These are phyloP conservation scores for Alternaria sp. DNA, from an alignment of 2,329 filamentous ascomycete species.

Conservation along the genomic window DNA sequence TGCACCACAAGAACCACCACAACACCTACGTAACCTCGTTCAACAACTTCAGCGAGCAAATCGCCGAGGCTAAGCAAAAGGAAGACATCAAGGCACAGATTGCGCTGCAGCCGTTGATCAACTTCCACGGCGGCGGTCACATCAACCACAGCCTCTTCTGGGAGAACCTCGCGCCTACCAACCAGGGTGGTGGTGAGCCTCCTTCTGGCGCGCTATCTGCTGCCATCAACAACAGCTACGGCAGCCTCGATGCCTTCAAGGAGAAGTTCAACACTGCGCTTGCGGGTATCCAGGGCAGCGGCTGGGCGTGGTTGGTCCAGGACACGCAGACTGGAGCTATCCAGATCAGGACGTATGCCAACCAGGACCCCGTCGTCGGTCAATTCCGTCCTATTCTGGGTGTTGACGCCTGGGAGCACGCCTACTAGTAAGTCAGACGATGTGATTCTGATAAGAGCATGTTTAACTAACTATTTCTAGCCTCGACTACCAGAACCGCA, in stretches of 20 bases:
- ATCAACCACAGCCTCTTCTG: slow-evolving; percentile 75
- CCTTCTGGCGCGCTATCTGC: slow-evolving; percentile 66
- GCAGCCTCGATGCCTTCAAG: slow-evolving; percentile 67
- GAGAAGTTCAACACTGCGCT: slow-evolving; percentile 70
- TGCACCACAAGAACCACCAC: slow-evolving; percentile 95
- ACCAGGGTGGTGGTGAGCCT: slow-evolving; percentile 72
- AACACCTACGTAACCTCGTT: slow-evolving; percentile 91
- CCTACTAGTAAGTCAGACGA: slow-evolving; percentile 51
- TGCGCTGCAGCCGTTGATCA: slow-evolving; percentile 66
- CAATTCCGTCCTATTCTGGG: slow-evolving; percentile 84
- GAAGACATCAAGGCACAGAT: slow-evolving; percentile 65
- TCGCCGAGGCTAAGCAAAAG: slow-evolving; percentile 65
- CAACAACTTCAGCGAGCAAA: slow-evolving; percentile 80
- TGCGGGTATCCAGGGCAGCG: slow-evolving; percentile 71
- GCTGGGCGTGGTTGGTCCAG: slow-evolving; percentile 71
- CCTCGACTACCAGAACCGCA: slow-evolving; percentile 95
- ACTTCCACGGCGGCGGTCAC: slow-evolving; percentile 74
- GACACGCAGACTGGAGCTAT: slow-evolving; percentile 69
- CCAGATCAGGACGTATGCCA: slow-evolving; percentile 75
- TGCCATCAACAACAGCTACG: slow-evolving; percentile 68
- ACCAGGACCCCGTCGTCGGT: slow-evolving; percentile 89
- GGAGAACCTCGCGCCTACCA: slow-evolving; percentile 74
- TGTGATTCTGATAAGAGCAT: fast-evolving
- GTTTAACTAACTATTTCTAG: not conserved
- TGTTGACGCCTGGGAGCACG: slow-evolving; percentile 89